Evolutionary conservation across 768 basidiomycete species (phyloP).

Genomic region (Hirschioporus abietinus): DNA sequence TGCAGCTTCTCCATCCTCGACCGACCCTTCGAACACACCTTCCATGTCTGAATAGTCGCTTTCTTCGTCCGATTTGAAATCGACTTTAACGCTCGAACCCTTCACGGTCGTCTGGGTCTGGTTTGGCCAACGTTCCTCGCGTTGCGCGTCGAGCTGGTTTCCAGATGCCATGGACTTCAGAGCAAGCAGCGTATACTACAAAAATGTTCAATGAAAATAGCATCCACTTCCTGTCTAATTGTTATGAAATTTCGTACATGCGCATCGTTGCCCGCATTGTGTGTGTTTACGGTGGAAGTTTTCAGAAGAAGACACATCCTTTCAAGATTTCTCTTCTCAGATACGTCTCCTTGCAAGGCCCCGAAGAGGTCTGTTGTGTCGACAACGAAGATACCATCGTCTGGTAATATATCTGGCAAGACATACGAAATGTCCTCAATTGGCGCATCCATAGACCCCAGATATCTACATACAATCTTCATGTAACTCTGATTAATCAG

Average conservation of each 20-base stretch:
- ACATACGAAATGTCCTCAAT: conserved; percentile 46
- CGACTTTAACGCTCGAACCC: conserved; percentile 37
- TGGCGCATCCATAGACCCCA: conserved; percentile 49
- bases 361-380: conserved; percentile 75
- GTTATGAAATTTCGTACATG: conserved; percentile 42
- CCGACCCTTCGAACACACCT: conserved; percentile 26
- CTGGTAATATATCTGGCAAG: conserved; percentile 52
- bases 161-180: conserved; percentile 70
- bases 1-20: conserved; percentile 13
- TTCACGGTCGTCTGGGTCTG: conserved; percentile 30
- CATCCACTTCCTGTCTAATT: neutral
- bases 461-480: conserved; percentile 34
- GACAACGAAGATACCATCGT: conserved; percentile 54
- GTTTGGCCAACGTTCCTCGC: conserved; percentile 76
- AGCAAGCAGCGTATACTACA: conserved; percentile 65
- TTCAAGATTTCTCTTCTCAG: conserved; percentile 47
- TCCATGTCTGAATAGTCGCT: conserved; percentile 40
- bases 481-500: neutral
- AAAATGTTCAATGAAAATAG: neutral
- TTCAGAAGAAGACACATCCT: conserved; percentile 60
- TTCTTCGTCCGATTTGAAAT: conserved; percentile 59
- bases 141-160: conserved; percentile 66
- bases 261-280: conserved; percentile 88
- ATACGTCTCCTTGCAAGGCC: conserved; percentile 60
- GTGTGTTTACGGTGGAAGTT: conserved; percentile 49